These are phyloP conservation scores for Arthroderma uncinatum DNA, from an alignment of 2,329 filamentous ascomycete genomes.

Conservation along the genomic window DNA sequence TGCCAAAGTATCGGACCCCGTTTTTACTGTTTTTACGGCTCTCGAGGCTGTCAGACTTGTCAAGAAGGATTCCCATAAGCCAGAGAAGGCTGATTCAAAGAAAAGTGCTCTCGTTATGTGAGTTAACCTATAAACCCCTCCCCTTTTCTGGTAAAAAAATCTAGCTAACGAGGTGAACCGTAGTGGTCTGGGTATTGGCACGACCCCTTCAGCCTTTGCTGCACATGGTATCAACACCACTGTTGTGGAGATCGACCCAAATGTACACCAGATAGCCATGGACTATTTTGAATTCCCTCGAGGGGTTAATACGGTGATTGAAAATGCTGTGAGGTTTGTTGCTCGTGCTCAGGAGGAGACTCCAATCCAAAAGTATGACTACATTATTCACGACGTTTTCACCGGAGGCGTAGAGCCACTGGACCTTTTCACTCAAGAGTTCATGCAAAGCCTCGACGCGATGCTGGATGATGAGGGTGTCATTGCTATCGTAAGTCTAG, in stretches of 20 bases:
- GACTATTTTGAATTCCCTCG: slow-evolving; percentile 70
- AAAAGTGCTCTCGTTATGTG: slow-evolving; percentile 78
- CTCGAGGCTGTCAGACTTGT: slow-evolving; percentile 82
- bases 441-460: slow-evolving; percentile 57
- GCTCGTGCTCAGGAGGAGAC: slow-evolving; percentile 38
- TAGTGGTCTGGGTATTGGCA: slow-evolving; percentile 84
- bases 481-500: slow-evolving; percentile 64
- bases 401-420: slow-evolving; percentile 90
- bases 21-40: slow-evolving; percentile 94
- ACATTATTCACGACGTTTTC: slow-evolving; percentile 96
- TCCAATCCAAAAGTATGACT: slow-evolving; percentile 55
- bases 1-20: slow-evolving; percentile 61
- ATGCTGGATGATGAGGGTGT: slow-evolving; percentile 69
- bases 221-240: slow-evolving; percentile 84
- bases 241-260: slow-evolving; percentile 86
- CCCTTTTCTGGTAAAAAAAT: neutral
- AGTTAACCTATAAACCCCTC: slow-evolving; percentile 25
- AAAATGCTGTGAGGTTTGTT: slow-evolving; percentile 67
- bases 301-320: slow-evolving; percentile 69
- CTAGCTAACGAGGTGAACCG: neutral
- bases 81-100: slow-evolving; percentile 44
- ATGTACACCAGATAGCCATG: slow-evolving; percentile 70
- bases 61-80: slow-evolving; percentile 39
- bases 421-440: slow-evolving; percentile 75
- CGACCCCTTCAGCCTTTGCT: slow-evolving; percentile 75